Base-by-base conservation (phyloP, 495 filamentous ascomycete genomes). In the Talaromyces adpressus region DNA sequence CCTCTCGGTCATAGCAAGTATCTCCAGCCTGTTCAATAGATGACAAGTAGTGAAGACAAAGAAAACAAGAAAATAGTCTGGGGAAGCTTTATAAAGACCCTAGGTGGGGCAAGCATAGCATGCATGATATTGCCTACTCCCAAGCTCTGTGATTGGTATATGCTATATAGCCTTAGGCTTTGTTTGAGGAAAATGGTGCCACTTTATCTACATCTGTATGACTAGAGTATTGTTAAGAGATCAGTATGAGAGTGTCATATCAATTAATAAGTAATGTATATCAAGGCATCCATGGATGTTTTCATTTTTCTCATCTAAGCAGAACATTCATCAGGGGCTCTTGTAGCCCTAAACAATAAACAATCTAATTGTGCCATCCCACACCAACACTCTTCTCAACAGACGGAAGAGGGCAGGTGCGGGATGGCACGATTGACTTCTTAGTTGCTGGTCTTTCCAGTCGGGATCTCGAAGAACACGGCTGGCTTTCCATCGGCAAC, bases 401-500 rank as follows among this genome's bases (percentile, higher is more conserved):
- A 30, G 29, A 6, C 29, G 29, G 6, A 30, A 30, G 29, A 30
- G 29, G 7, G 29, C 6, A 30, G 29, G 9, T 36, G 1, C 7
- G 11, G 32, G 32, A 36, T 36, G 32, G 32, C 32, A 39, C 27
- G 47, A 32, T 36, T 16, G n/a, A 6, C 30, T 60, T 25, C 36
- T 47, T 25, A 60, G 12, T 11, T 34, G 57, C 20, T 59, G 11
- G 67, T 57, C 79, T 89, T 89, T 20, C 88, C 88, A 1, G 90
- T 91, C 3, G 90, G 90, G 67, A 93, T 92, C 70, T 79, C 82
- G 78, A 93, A 92, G 65, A 92, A 77, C 25, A 92, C 84, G n/a
- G 89, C 84, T 62, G 85, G 83, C 71, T 82, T 81, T 60, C 83
- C 86, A 63, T 83, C 72, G 62, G 81, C 71, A 53, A 79, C 77